Conservation (phyloP, 2,329 filamentous ascomycete species). For the Paracamarosporium sp. region DNA sequence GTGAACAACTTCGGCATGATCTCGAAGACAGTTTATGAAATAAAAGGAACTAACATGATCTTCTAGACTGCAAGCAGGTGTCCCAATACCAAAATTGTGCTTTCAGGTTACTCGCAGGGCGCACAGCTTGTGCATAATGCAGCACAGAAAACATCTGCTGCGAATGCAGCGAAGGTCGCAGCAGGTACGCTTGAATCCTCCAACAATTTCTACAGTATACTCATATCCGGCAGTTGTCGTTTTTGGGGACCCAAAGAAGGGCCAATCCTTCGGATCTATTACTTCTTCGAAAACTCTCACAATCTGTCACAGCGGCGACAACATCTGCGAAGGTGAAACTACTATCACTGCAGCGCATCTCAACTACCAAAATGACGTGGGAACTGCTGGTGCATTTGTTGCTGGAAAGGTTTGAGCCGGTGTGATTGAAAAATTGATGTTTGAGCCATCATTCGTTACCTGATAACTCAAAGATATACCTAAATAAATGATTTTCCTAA, state of each 20-base stretch:
- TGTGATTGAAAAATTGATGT: too few relatives aligned
- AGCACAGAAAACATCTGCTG: conserved; percentile 36
- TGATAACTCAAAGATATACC: too few relatives aligned
- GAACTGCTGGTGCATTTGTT: conserved; percentile 30
- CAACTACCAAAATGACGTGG: conserved; percentile 34
- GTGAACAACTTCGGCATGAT: background rate
- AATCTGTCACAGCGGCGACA: conserved; percentile 45
- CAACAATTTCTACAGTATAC: background rate
- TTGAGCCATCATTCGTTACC: too few relatives aligned
- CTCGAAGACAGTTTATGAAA: background rate
- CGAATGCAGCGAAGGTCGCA: conserved; percentile 26
- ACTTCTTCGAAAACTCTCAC: conserved; percentile 37
- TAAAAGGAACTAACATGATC: background rate
- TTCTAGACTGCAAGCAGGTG: conserved; percentile 26
- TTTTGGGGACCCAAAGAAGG: conserved; percentile 46
- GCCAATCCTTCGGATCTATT: conserved; percentile 37
- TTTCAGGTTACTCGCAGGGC: conserved; percentile 46
- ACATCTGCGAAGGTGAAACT: conserved; percentile 39
- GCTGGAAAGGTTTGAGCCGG: conserved; percentile 7
- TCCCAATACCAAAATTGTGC: conserved; percentile 37
- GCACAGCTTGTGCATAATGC: conserved; percentile 55
- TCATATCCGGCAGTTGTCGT: conserved; percentile 33
- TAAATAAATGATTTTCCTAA: too few relatives aligned
- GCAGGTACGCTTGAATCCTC: background rate
- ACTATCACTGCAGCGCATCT: conserved; percentile 31